These are phyloP conservation scores for Penicillium sp. DNA, from an alignment of 2,329 filamentous ascomycete species.

Conservation along the genomic window DNA sequence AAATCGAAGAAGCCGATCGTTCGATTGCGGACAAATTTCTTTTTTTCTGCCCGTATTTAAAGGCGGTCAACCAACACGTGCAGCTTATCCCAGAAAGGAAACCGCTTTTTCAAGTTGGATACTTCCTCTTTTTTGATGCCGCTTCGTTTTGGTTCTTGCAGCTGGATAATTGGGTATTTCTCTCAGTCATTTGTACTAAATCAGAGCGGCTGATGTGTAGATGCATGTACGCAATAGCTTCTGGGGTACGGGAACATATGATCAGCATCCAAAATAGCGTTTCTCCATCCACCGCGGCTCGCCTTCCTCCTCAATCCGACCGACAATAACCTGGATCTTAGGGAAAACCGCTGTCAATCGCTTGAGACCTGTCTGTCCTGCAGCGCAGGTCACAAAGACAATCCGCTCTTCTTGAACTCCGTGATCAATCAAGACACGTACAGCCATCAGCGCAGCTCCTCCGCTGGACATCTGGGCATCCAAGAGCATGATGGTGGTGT, in stretches of 20 bases:
- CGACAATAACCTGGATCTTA: slow-evolving; percentile 79
- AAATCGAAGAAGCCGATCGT: neutral
- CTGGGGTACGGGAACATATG: neutral
- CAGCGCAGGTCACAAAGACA: slow-evolving; percentile 89
- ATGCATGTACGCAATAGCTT: slow-evolving; percentile 4
- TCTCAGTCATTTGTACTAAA: slow-evolving; percentile 1
- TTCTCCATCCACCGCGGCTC: slow-evolving; percentile 88
- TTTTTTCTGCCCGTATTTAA: slow-evolving; percentile 21
- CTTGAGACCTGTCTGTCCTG: slow-evolving; percentile 78
- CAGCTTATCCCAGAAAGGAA: slow-evolving; percentile 8
- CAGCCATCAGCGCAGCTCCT: slow-evolving; percentile 83
- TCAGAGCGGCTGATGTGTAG: slow-evolving; percentile 5
- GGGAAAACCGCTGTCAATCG: slow-evolving; percentile 86
- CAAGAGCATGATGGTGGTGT: slow-evolving; percentile 79
- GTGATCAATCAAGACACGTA: slow-evolving; percentile 92
- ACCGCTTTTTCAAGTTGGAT: neutral
- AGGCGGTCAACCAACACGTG: slow-evolving; percentile 19
- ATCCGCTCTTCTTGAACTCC: slow-evolving; percentile 81
- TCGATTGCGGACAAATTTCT: slow-evolving; percentile 18
- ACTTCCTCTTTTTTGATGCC: too few relatives aligned
- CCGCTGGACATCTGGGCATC: slow-evolving; percentile 95
- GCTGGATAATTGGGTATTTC: neutral
- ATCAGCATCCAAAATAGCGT: slow-evolving; percentile 81
- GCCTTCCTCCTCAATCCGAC: slow-evolving; percentile 73
- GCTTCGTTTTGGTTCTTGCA: neutral